Conservation (phyloP, 495 filamentous ascomycete species). For the Hypoxylon fragiforme region DNA sequence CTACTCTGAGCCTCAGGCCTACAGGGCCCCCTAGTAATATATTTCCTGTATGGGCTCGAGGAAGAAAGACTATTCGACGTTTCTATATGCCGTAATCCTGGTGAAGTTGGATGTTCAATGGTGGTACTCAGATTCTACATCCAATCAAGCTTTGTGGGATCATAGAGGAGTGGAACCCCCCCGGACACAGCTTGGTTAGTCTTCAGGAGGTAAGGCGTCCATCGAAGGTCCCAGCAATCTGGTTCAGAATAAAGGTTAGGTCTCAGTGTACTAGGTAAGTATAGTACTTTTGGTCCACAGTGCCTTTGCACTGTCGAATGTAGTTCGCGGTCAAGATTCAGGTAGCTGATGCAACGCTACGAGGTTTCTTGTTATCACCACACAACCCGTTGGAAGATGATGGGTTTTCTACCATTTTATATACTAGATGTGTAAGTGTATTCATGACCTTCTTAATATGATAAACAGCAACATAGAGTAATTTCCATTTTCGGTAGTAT, state of each 20-base stretch:
- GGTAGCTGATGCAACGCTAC: not conserved
- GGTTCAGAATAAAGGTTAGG: slow-evolving; percentile 7
- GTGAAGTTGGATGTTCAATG: not conserved
- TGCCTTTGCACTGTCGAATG: not conserved
- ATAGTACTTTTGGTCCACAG: not conserved
- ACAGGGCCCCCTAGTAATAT: not conserved
- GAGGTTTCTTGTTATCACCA: not conserved
- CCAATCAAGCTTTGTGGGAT: slow-evolving; percentile 5
- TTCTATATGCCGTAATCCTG: not conserved
- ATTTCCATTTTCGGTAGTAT: not conserved
- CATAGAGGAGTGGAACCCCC: slow-evolving; percentile 6
- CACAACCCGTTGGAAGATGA: not conserved
- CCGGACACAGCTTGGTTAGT: not conserved
- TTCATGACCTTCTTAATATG: not conserved
- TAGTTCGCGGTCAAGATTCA: not conserved
- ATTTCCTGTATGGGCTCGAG: slow-evolving; percentile 16
- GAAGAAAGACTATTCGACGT: slow-evolving; percentile 16
- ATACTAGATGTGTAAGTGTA: too few relatives aligned
- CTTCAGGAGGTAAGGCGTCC: slow-evolving; percentile 8
- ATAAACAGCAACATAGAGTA: not conserved
- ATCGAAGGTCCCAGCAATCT: not conserved
- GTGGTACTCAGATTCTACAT: not conserved
- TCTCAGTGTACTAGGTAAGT: too few relatives aligned
- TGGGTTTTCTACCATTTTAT: not conserved
- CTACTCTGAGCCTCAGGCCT: slow-evolving; percentile 2